Percentiles rank a stretch among this genome's conserved stretches.
These are phyloP conservation scores for Eimeria tenella DNA, from an alignment of 169 alveolate genomes.

Conservation along the genomic window DNA sequence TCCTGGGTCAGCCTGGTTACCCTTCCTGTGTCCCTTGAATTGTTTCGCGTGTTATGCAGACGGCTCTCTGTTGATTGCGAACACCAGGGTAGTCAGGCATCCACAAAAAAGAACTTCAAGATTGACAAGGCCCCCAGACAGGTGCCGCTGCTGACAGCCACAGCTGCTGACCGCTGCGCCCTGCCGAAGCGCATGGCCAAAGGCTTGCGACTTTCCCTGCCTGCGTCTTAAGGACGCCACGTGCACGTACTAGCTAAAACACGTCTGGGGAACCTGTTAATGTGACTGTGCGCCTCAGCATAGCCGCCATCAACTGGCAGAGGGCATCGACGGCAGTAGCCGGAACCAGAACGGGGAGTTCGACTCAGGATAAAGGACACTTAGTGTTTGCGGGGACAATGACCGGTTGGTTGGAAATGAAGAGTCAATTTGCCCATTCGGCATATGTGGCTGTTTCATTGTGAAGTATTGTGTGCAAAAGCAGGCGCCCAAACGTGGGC, in stretches of 20 bases:
- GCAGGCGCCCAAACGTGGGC: not conserved
- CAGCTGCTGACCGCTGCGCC: not conserved
- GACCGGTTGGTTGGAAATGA: not conserved
- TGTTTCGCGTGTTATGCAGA: not conserved
- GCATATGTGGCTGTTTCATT: not conserved
- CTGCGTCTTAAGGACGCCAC: no score
- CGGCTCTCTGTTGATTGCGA: constrained; percentile 76
- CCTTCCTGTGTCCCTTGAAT: no score
- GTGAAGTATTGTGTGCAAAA: not conserved
- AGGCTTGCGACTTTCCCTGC: no score
- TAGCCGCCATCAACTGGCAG: constrained; percentile 2
- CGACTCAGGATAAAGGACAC: not conserved
- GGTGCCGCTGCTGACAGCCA: not conserved
- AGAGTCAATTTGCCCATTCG: not conserved
- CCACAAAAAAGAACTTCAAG: constrained; percentile 34
- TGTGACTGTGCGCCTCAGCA: constrained; percentile 16
- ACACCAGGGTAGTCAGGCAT: constrained; percentile 67
- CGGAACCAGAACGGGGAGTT: constrained; percentile 15
- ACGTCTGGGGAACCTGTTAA: no score
- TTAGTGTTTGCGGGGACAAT: not conserved
- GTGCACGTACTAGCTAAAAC: no score
- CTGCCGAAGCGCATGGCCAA: no score
- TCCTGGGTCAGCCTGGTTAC: no score
- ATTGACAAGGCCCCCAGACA: constrained; percentile 46
- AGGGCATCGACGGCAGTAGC: constrained; percentile 17